Percentiles rank a stretch among this genome's conserved stretches.
These are phyloP conservation scores for Colletotrichum coccodes DNA, from an alignment of 2,329 filamentous ascomycete species.

Conservation along the genomic window DNA sequence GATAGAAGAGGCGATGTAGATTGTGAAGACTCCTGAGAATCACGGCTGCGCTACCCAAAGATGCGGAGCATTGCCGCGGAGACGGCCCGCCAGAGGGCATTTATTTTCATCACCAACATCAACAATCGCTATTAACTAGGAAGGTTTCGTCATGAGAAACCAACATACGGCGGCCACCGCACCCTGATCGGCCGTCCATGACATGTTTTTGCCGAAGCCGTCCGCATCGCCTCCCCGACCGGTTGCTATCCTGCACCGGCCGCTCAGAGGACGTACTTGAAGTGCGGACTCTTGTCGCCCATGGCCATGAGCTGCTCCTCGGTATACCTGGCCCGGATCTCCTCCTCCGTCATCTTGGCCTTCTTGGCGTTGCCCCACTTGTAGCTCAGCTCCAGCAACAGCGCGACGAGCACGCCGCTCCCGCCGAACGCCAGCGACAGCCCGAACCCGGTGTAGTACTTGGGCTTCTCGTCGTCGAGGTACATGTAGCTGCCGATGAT, in stretches of 20 bases:
- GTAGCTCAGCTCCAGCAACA: constrained; percentile 42
- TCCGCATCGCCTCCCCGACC: not conserved
- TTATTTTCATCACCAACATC: constrained; percentile 10
- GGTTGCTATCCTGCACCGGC: not conserved
- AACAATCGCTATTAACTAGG: constrained; percentile 8
- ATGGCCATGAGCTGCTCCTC: constrained; percentile 33
- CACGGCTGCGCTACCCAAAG: not conserved
- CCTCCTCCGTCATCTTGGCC: constrained; percentile 38
- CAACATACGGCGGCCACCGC: not conserved
- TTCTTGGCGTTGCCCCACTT: constrained; percentile 40
- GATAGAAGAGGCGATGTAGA: too few relatives aligned
- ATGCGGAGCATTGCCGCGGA: not conserved
- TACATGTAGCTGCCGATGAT: constrained; percentile 52
- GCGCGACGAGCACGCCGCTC: constrained; percentile 40
- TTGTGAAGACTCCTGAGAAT: too few relatives aligned
- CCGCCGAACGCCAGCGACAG: constrained; percentile 43
- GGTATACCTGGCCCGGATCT: constrained; percentile 33
- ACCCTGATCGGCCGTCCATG: not conserved
- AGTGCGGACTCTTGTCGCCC: constrained; percentile 36
- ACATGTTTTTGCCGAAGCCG: not conserved
- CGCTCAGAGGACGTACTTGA: constrained; percentile 31
- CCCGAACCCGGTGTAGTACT: constrained; percentile 48
- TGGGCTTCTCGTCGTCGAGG: constrained; percentile 44
- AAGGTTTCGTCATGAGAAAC: too few relatives aligned
- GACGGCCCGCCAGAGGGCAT: constrained; percentile 2